phyloP scores from a whole-genome alignment of 805 yeast species.

The Cyberlindnera misumaiensis region DNA sequence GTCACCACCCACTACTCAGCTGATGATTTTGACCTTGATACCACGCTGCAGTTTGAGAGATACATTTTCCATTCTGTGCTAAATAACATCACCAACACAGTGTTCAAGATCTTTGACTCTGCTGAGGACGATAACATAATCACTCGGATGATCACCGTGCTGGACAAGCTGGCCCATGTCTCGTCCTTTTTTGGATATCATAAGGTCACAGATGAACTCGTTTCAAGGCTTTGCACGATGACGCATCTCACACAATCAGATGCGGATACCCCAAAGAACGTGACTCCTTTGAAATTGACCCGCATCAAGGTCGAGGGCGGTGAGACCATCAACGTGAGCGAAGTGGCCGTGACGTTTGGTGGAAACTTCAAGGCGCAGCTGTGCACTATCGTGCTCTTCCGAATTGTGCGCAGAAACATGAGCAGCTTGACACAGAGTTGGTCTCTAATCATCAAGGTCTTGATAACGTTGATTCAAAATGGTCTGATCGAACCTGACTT shows the following conservation, averaged over 20 bases:
- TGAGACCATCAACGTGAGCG: slow-evolving; percentile 60
- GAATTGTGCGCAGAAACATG: slow-evolving; percentile 58
- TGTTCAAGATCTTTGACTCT: slow-evolving; percentile 73
- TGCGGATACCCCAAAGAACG: slow-evolving; percentile 2
- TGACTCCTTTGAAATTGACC: slow-evolving; percentile 14
- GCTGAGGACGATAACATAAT: slow-evolving; percentile 89
- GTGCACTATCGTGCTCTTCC: slow-evolving; percentile 77
- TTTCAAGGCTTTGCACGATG: slow-evolving; percentile 62
- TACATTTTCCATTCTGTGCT: slow-evolving; percentile 62
- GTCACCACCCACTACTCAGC: slow-evolving; percentile 22
- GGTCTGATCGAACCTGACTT: slow-evolving; percentile 62
- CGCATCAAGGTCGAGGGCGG: slow-evolving; percentile 23
- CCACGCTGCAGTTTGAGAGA: slow-evolving; percentile 55
- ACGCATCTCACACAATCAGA: slow-evolving; percentile 40
- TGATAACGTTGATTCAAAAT: slow-evolving; percentile 63
- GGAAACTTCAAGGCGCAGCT: slow-evolving; percentile 87
- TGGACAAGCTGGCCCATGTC: slow-evolving; percentile 78
- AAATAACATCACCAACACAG: slow-evolving; percentile 59
- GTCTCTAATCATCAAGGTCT: slow-evolving; percentile 50
- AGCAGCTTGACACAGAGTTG: slow-evolving; percentile 43
- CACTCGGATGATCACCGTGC: slow-evolving; percentile 77
- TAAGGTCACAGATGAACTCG: slow-evolving; percentile 55
- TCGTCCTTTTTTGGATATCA: slow-evolving; percentile 58
- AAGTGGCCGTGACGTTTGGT: slow-evolving; percentile 78
- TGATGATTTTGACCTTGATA: slow-evolving; percentile 19